Percentiles rank a stretch among this genome's conserved stretches.
Evolutionary conservation across 257 asterid species (phyloP).

Genomic region (Capsicum chinense): DNA sequence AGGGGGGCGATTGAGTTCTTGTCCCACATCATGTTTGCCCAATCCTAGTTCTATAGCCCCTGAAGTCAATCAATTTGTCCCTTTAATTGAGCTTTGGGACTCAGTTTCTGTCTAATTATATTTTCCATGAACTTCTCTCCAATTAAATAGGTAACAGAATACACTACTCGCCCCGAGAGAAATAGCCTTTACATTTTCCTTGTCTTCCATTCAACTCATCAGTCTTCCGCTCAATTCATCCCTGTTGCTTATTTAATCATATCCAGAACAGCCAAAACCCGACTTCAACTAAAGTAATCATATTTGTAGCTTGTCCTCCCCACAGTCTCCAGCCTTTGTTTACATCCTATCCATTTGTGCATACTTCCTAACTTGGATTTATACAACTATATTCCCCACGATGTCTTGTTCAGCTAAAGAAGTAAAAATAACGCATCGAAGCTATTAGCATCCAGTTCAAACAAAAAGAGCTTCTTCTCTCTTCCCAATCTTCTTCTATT

Average conservation of each 20-base stretch:
- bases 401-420: background rate
- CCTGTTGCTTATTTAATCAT: background rate
- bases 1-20: background rate
- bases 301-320: background rate
- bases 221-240: constrained; percentile 9
- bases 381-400: background rate
- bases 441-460: background rate
- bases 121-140: background rate
- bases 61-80: background rate
- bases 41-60: background rate
- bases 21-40: background rate
- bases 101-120: background rate
- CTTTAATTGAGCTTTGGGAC: background rate
- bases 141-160: background rate
- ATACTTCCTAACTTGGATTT: background rate
- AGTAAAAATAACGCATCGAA: background rate
- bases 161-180: background rate
- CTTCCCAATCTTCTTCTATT: background rate
- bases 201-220: background rate
- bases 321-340: background rate
- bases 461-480: background rate
- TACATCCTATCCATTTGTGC: background rate
- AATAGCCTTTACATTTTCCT: background rate
- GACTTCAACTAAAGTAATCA: background rate
- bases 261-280: background rate